Conservation (phyloP, 1,139 yeast species). For the Tardiomyces blankii region DNA sequence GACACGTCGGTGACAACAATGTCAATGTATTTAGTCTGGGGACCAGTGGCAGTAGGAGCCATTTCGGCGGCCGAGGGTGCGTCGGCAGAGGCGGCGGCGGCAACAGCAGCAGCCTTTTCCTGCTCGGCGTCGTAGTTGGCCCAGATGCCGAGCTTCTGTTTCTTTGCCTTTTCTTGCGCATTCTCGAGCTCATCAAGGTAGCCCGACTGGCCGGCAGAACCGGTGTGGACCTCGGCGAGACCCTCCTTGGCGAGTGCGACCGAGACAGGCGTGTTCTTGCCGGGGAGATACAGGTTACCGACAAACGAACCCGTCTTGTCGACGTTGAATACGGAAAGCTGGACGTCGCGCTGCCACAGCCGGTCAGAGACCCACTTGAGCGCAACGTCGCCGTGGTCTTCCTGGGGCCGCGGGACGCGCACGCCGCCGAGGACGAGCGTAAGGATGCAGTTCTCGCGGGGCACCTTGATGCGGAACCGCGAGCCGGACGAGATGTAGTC, state of each 20-base stretch:
- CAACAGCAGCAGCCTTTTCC: conserved; percentile 8
- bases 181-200: conserved; percentile 40
- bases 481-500: conserved; percentile 62
- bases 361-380: conserved; percentile 43
- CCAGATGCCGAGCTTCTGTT: conserved; percentile 56
- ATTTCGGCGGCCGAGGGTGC: conserved; percentile 8
- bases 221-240: conserved; percentile 51
- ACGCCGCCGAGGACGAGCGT: conserved; percentile 72
- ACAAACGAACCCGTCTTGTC: conserved; percentile 78
- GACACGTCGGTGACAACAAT: conserved; percentile 48
- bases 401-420: conserved; percentile 33
- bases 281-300: conserved; percentile 52
- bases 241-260: conserved; percentile 54
- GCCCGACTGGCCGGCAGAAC: conserved; percentile 50
- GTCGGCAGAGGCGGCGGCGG: conserved; percentile 6
- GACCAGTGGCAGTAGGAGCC: neutral
- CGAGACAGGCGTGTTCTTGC: conserved; percentile 47
- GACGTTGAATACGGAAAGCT: conserved; percentile 52
- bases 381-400: conserved; percentile 40
- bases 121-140: conserved; percentile 37
- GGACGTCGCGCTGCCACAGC: conserved; percentile 62
- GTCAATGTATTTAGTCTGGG: conserved; percentile 40
- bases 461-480: conserved; percentile 54
- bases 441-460: conserved; percentile 60
- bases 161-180: conserved; percentile 56